Base-by-base conservation (phyloP, 2,329 filamentous ascomycete species). In the Ascomycota sp. region DNA sequence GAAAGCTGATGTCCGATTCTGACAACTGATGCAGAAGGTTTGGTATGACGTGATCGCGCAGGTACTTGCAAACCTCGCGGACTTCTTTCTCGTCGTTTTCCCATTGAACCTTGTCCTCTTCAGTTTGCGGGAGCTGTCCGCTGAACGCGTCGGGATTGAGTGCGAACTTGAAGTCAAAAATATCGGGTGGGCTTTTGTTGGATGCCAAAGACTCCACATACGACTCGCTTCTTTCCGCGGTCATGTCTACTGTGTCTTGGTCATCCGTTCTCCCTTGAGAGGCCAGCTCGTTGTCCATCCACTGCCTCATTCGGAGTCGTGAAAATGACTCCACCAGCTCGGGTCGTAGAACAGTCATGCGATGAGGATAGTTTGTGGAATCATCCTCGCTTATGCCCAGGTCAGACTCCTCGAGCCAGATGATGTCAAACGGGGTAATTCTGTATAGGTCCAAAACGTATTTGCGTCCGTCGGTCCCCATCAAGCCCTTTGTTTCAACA, bases 391-490 rank as follows among this genome's bases (percentile, higher is more conserved):
- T 55, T 32, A 58, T 48, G 36, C 63, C 59, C 31, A 54, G 51
- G 11, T 57, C 61, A 40, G 70, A 63, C 48, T 86, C 75, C 40
- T 98, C 86, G 41, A 93, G 65, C 85, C 91, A 98, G 15, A 65
- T 55, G 32, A 94, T 73, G 51, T 98, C 89, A 33, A 95, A 58
- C 5, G 89, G 89, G 3, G 89, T 92, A 38, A 95, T 76, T 33
- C 89, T 74, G 60, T 98, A 98, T 31, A 98, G 59, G 45, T 98
- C 89, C 30, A 98, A 68, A n/a, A 94, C 81, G 47, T 98, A 98
- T 51, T 93, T 94, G 43, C 89, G 72, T 23, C 85, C 89, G 46
- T 98, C 89, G 1, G 89, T 98, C 28, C 89, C 89, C 42, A 98
- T 63, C n/a, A 98, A 62, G 31, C 89, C 89, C 61, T 98, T 98